Evolutionary conservation across 345 rosid species (phyloP).

Genomic region (Aquilaria sinensis): DNA sequence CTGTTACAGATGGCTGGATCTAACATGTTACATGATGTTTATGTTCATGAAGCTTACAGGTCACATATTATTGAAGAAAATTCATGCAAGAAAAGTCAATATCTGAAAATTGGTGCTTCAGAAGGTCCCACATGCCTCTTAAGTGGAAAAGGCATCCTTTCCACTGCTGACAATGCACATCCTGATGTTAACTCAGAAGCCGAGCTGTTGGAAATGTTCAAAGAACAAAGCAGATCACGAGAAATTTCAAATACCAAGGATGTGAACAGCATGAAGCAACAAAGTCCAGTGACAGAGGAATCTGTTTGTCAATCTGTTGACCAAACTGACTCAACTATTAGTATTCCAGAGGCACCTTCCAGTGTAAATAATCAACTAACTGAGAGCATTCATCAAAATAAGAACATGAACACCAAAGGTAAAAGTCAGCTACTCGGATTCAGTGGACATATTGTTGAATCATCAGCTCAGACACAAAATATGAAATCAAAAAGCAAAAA

Average conservation of each 20-base stretch:
- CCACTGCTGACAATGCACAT: constrained; percentile 24
- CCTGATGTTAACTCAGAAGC: constrained; percentile 21
- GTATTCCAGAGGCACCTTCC: constrained; percentile 20
- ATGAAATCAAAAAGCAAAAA: constrained; percentile 42
- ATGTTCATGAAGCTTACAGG: constrained; percentile 20
- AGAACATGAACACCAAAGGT: constrained; percentile 17
- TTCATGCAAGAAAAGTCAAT: constrained; percentile 15
- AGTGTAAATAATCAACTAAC: constrained; percentile 21
- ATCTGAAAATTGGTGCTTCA: constrained; percentile 18
- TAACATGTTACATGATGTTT: constrained; percentile 21
- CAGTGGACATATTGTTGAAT: constrained; percentile 11
- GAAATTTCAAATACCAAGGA: constrained; percentile 18
- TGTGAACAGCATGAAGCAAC: constrained; percentile 14
- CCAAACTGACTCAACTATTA: constrained; percentile 16
- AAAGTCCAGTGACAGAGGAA: constrained; percentile 17
- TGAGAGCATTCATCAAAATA: constrained; percentile 21
- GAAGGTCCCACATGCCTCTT: constrained; percentile 24
- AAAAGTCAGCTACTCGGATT: constrained; percentile 24
- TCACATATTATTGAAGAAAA: constrained; percentile 20
- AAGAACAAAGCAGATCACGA: constrained; percentile 27
- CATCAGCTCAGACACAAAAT: constrained; percentile 22
- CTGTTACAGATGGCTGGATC: constrained; percentile 48
- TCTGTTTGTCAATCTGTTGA: constrained; percentile 18
- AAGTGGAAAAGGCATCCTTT: constrained; percentile 18
- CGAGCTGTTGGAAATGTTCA: constrained; percentile 19